Evolutionary conservation across 768 basidiomycete genomes (phyloP).

Genomic region (Grammothele lineata): DNA sequence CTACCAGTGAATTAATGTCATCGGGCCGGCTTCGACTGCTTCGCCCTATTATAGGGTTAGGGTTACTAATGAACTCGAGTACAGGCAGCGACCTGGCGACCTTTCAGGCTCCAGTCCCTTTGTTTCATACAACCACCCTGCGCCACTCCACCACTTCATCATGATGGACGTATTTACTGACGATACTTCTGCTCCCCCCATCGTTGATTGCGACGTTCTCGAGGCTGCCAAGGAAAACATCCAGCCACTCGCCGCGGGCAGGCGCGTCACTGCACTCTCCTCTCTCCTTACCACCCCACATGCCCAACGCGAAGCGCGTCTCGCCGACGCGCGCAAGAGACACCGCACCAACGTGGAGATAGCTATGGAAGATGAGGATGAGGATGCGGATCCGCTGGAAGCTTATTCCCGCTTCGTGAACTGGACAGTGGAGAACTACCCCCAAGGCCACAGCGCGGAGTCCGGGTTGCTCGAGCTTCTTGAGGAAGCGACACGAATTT

Average conservation of each 20-base stretch:
- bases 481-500: conserved; percentile 84
- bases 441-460: conserved; percentile 85
- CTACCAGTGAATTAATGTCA: too few relatives aligned
- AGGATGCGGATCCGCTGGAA: conserved; percentile 72
- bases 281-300: conserved; percentile 73
- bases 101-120: too few relatives aligned
- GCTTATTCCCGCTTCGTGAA: conserved; percentile 82
- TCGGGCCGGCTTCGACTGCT: too few relatives aligned
- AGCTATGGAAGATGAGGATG: conserved; percentile 70
- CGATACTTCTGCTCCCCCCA: conserved; percentile 29
- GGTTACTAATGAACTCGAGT: too few relatives aligned
- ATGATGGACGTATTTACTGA: conserved; percentile 37
- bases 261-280: conserved; percentile 74
- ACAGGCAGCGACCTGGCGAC: too few relatives aligned
- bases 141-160: conserved; percentile 1
- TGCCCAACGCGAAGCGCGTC: conserved; percentile 66
- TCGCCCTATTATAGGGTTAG: too few relatives aligned
- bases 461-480: conserved; percentile 89
- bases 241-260: conserved; percentile 75
- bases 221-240: conserved; percentile 87
- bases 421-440: conserved; percentile 94
- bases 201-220: conserved; percentile 78
- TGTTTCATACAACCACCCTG: too few relatives aligned
- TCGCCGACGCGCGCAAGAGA: conserved; percentile 58
- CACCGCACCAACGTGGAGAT: conserved; percentile 71